phyloP scores from a whole-genome alignment of 306 rosid species.

The Rubus parviflorus region DNA sequence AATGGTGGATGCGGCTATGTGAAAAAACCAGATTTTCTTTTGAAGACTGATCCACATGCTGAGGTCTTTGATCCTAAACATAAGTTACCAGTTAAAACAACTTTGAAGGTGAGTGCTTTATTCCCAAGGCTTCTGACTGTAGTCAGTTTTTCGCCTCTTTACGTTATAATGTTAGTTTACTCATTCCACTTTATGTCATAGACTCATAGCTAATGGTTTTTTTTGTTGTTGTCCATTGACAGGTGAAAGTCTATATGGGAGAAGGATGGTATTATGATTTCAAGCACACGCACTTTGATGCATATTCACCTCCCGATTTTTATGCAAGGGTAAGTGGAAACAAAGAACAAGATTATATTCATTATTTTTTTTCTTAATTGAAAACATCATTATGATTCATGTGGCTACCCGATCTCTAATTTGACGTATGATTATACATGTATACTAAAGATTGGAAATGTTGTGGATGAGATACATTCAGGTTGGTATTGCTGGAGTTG shows the following conservation, averaged over 20 bases:
- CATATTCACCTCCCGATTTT: conserved; percentile 95
- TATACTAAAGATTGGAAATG: conserved; percentile 12
- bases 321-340: conserved; percentile 75
- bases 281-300: conserved; percentile 77
- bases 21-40: conserved; percentile 83
- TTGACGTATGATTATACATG: background rate
- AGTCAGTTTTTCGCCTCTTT: conserved; percentile 8
- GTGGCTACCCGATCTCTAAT: conserved; percentile 2
- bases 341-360: conserved; percentile 17
- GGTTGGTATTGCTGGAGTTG: conserved; percentile 97
- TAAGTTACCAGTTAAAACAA: conserved; percentile 57
- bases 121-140: conserved; percentile 1
- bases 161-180: background rate
- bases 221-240: conserved; percentile 26
- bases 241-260: conserved; percentile 93
- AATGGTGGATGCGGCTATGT: conserved; percentile 93
- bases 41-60: conserved; percentile 46
- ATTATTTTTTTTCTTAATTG: background rate
- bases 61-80: conserved; percentile 73
- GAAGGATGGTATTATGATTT: conserved; percentile 98
- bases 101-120: conserved; percentile 62
- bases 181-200: conserved; percentile 13
- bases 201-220: conserved; percentile 23
- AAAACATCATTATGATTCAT: conserved; percentile 9
- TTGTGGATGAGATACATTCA: conserved; percentile 28